A percentile compares a stretch with the other conserved stretches of the same genome.
These are phyloP conservation scores for Arthroderma uncinatum DNA, from an alignment of 2,329 filamentous ascomycete species.

Conservation along the genomic window DNA sequence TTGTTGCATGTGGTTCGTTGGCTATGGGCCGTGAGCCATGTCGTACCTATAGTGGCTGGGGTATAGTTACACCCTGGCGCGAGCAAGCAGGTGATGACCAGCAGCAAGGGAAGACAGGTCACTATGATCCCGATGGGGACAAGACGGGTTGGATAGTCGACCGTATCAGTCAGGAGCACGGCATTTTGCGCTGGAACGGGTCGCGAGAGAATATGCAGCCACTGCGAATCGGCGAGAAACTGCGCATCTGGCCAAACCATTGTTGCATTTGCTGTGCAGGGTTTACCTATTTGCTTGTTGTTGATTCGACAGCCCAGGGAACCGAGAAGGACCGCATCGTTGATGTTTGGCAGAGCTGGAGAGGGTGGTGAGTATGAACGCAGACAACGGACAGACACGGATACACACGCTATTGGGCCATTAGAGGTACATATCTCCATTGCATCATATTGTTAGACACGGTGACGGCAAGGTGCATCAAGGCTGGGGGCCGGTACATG, in stretches of 20 bases:
- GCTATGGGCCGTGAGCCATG: conserved; percentile 62
- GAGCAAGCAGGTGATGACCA: conserved; percentile 13
- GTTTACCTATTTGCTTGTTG: conserved; percentile 61
- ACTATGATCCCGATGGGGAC: conserved; percentile 20
- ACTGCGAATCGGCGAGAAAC: conserved; percentile 52
- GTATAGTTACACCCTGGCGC: conserved; percentile 53
- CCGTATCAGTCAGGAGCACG: conserved; percentile 65
- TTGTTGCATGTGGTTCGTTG: conserved; percentile 56
- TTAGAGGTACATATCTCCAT: not conserved
- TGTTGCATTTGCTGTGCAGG: conserved; percentile 62
- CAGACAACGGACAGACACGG: not conserved
- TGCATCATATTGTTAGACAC: not conserved
- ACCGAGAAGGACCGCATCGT: conserved; percentile 15
- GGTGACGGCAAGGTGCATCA: not conserved
- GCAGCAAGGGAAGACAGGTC: conserved; percentile 2
- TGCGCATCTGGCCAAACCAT: conserved; percentile 68
- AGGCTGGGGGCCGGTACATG: not conserved
- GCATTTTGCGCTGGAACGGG: conserved; percentile 51
- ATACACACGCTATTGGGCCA: not conserved
- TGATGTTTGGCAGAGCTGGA: conserved; percentile 17
- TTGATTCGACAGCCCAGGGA: conserved; percentile 45
- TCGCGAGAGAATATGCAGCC: conserved; percentile 36
- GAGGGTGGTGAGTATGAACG: conserved; percentile 13
- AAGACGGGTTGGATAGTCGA: conserved; percentile 52
- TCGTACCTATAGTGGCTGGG: conserved; percentile 59